Base-by-base conservation (phyloP, 2,329 filamentous ascomycete species). In the Neofusicoccum kwambonambiense region DNA sequence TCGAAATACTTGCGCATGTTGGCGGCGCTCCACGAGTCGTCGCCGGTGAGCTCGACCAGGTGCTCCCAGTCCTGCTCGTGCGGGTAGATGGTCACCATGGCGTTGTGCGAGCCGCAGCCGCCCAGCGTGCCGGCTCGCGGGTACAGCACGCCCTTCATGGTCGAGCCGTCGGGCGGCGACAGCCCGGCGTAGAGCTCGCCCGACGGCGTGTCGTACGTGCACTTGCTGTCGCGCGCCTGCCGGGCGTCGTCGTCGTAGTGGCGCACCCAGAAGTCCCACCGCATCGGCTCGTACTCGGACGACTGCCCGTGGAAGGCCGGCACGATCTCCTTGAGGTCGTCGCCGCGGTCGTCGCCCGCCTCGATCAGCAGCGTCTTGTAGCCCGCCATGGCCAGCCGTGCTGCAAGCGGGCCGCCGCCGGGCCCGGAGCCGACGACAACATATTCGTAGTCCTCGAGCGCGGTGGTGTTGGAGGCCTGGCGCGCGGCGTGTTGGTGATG, bases 221-320 rank as follows among this genome's bases (percentile, higher is more conserved):
- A 83, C 78, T 89, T 89, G 69, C 77, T 83, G 71, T 89, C 86
- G 57, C 79, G 78, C n/a, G 82, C 78, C 67, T 87, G 84, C 37
- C 83, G 79, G 17, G 75, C 73, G 49, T 85, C 76, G 66, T 88
- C 81, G 13, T 80, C 77, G 70, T 88, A 89, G 73, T 89, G 87
- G 51, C 81, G 81, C 15, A 88, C 84, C 67, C 84, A 89, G 75
- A 86, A 89, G 72, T 87, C 83, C 87, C 87, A 89, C 47, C 80
- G 76, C 68, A 87, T 79, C n/a, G 80, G 79, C n/a, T 78, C 78
- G 66, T 88, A 83, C 69, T 88, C 84, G 9, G 84, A 86, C 1
- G 83, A 80, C 31, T 80, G 78, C 58, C 81, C 80, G 15, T 82
- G 81, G 69, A 84, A 81, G 1, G 84, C 81, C 8, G 87, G 86